Conservation (phyloP, 1,139 yeast species). For the Zygosaccharomyces pseudobailii region DNA sequence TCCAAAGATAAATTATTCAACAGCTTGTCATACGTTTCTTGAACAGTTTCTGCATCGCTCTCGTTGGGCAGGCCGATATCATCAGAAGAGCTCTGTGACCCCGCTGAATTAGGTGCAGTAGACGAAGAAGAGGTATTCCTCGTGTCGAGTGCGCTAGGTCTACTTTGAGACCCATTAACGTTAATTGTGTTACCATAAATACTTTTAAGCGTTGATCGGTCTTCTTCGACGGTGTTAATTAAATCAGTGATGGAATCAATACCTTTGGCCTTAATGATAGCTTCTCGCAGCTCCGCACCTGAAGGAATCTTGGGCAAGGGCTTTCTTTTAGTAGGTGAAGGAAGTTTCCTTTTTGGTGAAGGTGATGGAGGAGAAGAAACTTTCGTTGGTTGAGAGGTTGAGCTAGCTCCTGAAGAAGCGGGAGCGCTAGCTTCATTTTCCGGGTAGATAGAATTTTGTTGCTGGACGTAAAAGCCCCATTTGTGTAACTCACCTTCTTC, state of each 20-base stretch:
- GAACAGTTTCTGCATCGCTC: constrained; percentile 42
- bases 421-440: constrained; percentile 19
- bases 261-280: constrained; percentile 74
- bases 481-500: constrained; percentile 92
- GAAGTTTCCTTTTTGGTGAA: too few species aligned
- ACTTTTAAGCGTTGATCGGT: constrained; percentile 50
- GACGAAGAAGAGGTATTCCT: background rate
- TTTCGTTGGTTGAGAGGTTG: constrained; percentile 9
- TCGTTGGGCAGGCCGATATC: constrained; percentile 9
- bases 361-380: too few species aligned
- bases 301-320: constrained; percentile 49
- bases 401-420: background rate
- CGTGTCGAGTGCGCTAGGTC: constrained; percentile 1
- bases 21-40: constrained; percentile 66
- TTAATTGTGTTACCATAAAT: constrained; percentile 40
- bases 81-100: background rate
- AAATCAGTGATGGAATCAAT: constrained; percentile 66
- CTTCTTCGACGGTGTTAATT: constrained; percentile 57
- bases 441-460: constrained; percentile 44
- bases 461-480: constrained; percentile 72
- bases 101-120: constrained; percentile 1
- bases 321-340: constrained; percentile 11
- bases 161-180: constrained; percentile 5
- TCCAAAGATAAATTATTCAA: constrained; percentile 52
- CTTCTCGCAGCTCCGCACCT: constrained; percentile 71